Conservation (phyloP, 2,329 filamentous ascomycete species). For the Diplodia mutila region DNA sequence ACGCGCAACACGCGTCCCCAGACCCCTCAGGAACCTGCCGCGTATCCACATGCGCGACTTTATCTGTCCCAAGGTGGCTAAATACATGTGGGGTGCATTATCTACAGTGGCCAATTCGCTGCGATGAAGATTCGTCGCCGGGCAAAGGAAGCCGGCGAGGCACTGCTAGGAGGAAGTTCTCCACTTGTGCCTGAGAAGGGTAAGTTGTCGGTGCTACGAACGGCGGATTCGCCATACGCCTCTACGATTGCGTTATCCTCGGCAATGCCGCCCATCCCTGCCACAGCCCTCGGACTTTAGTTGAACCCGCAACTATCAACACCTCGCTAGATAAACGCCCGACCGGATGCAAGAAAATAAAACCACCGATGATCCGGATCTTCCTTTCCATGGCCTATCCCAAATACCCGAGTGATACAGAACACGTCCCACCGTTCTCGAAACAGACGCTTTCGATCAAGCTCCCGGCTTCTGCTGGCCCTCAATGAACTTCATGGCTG, state of each 20-base stretch:
- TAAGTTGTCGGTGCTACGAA: neutral
- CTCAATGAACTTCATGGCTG: slow-evolving; percentile 92
- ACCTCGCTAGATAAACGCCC: slow-evolving; percentile 9
- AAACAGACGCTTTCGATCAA: neutral
- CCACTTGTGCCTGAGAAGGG: neutral
- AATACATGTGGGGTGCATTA: neutral
- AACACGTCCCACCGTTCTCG: neutral
- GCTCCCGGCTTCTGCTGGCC: slow-evolving; percentile 64
- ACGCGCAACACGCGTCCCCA: neutral
- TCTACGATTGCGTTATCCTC: slow-evolving; percentile 13
- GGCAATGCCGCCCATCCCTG: neutral
- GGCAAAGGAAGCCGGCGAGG: neutral
- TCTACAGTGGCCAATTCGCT: neutral
- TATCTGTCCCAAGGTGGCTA: neutral
- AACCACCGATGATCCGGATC: neutral
- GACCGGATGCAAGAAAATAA: slow-evolving; percentile 11
- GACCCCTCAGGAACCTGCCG: neutral
- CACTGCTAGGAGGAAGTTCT: neutral
- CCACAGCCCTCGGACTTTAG: neutral
- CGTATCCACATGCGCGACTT: neutral
- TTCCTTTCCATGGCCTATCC: neutral
- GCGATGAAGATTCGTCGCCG: neutral
- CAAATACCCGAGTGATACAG: neutral
- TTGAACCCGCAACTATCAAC: neutral
- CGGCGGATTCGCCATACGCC: slow-evolving; percentile 9